These are phyloP conservation scores for Euphrasia confusa DNA, from an alignment of 257 asterid genomes.

Conservation along the genomic window DNA sequence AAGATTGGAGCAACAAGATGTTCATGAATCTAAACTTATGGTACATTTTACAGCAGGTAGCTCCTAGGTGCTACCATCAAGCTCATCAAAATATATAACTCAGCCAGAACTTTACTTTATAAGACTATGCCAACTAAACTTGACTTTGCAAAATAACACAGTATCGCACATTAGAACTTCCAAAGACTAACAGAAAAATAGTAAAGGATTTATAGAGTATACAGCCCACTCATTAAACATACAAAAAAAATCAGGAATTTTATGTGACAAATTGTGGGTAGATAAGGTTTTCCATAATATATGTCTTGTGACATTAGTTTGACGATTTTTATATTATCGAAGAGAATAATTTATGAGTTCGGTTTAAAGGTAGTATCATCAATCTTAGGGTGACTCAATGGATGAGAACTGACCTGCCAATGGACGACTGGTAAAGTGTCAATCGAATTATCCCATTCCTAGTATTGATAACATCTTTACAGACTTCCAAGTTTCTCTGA, in stretches of 20 bases:
- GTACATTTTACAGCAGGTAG: not conserved
- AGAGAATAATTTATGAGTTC: not conserved
- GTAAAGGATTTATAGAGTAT: not conserved
- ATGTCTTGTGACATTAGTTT: not conserved
- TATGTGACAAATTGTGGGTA: not conserved
- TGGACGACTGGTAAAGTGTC: conserved; percentile 72
- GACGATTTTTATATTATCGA: not conserved
- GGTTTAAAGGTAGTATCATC: not conserved
- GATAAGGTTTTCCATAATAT: not conserved
- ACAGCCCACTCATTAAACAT: not conserved
- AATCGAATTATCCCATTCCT: conserved; percentile 59
- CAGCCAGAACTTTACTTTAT: too few relatives aligned
- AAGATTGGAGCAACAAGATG: too few relatives aligned
- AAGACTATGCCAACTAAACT: not conserved
- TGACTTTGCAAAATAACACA: not conserved
- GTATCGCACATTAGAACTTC: not conserved
- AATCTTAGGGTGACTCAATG: not conserved
- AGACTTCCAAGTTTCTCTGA: conserved; percentile 47
- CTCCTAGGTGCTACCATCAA: not conserved
- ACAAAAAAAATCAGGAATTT: not conserved
- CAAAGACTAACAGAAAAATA: not conserved
- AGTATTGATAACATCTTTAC: conserved; percentile 59
- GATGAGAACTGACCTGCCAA: conserved; percentile 64
- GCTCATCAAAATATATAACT: not conserved
- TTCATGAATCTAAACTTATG: not conserved